phyloP scores from a whole-genome alignment of 805 yeast species.

The Saturnispora zaruensis region DNA sequence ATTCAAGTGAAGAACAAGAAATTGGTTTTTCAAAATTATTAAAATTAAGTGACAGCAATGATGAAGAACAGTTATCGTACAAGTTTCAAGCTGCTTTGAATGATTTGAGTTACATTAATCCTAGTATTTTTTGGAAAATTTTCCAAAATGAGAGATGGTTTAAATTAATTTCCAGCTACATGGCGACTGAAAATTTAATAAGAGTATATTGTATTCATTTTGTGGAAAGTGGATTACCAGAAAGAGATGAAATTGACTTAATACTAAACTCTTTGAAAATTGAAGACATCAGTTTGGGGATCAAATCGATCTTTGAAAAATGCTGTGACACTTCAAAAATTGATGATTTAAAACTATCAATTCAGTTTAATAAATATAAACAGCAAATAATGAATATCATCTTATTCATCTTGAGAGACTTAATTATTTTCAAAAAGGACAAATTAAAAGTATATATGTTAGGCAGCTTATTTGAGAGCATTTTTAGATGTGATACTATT shows the following conservation, averaged over 20 bases:
- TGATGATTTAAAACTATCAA: slow-evolving; percentile 23
- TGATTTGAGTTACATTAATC: slow-evolving; percentile 18
- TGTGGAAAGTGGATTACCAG: slow-evolving; percentile 6
- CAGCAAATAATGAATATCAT: slow-evolving; percentile 17
- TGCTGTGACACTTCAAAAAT: slow-evolving; percentile 23
- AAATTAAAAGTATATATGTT: slow-evolving; percentile 16
- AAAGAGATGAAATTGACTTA: slow-evolving; percentile 4
- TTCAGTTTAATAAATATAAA: slow-evolving; percentile 26
- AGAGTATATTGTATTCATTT: slow-evolving; percentile 20
- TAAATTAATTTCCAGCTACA: slow-evolving; percentile 11
- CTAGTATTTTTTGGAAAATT: slow-evolving; percentile 18
- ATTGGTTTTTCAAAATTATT: slow-evolving; percentile 16
- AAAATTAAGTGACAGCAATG: neutral
- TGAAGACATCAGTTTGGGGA: slow-evolving; percentile 21
- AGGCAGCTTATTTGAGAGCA: slow-evolving; percentile 18
- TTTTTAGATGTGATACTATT: slow-evolving; percentile 20
- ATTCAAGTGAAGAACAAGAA: slow-evolving; percentile 15
- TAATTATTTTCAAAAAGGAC: slow-evolving; percentile 9
- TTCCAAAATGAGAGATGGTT: slow-evolving; percentile 15
- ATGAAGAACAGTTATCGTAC: slow-evolving; percentile 10
- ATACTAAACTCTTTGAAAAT: slow-evolving; percentile 14
- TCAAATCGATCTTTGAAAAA: slow-evolving; percentile 16
- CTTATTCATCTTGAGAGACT: slow-evolving; percentile 12
- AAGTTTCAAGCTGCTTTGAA: slow-evolving; percentile 21
- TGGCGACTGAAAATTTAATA: slow-evolving; percentile 24